Conservation (phyloP, 1,284 basidiomycete genomes). For the Microbotryomycetes sp. region DNA sequence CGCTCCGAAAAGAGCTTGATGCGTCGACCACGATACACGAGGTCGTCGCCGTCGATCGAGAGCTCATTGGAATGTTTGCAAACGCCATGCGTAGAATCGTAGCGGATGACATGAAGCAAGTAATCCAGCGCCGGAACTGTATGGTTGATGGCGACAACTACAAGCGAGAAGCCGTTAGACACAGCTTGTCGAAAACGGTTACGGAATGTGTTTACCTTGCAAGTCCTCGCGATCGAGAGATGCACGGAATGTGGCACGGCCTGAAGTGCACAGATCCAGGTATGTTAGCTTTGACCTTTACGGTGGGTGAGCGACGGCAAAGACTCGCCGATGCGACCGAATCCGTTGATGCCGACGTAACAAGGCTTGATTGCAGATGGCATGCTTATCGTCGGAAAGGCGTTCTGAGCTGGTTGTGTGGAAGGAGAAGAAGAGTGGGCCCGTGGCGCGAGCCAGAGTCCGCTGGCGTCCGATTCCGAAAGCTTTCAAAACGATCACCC, state of each 20-base stretch:
- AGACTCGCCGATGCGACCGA: constrained; percentile 42
- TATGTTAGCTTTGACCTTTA: too few relatives aligned
- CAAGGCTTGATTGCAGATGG: too few relatives aligned
- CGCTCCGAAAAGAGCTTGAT: constrained; percentile 43
- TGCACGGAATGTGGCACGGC: constrained; percentile 34
- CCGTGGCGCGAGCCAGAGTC: neutral
- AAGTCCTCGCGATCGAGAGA: constrained; percentile 32
- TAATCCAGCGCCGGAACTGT: constrained; percentile 42
- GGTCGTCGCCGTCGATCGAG: constrained; percentile 34
- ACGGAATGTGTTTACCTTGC: constrained; percentile 6
- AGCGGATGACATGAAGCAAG: constrained; percentile 27
- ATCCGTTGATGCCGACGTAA: constrained; percentile 43
- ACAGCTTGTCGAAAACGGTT: too few relatives aligned
- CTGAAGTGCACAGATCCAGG: too few relatives aligned
- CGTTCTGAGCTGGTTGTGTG: neutral
- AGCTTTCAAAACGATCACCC: neutral
- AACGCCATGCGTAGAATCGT: constrained; percentile 44
- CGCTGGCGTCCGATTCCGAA: too few relatives aligned
- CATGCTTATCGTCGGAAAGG: too few relatives aligned
- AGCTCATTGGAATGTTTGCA: constrained; percentile 35
- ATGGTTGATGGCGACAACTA: constrained; percentile 45
- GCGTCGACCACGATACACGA: constrained; percentile 39
- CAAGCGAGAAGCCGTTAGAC: constrained; percentile 31
- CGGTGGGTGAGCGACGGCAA: too few relatives aligned
- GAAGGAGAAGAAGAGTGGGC: neutral